A percentile compares a stretch with the other conserved stretches of the same genome.
Conservation (phyloP, 2,329 filamentous ascomycete species). For the Trichothecium sympodiale region DNA sequence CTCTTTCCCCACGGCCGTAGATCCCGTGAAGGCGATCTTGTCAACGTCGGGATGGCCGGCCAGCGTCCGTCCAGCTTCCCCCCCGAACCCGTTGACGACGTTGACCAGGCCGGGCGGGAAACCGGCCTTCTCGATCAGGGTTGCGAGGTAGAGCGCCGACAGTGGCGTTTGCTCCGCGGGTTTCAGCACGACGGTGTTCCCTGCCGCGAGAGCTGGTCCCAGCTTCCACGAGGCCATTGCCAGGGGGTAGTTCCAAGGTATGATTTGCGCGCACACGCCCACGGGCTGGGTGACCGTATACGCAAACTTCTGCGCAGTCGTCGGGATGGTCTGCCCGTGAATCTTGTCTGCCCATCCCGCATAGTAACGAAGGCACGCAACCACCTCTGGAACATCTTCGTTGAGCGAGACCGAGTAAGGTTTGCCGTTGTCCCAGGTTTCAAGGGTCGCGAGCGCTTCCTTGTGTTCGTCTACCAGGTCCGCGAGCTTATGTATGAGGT, state of each 20-base stretch:
- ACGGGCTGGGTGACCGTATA: slow-evolving; percentile 60
- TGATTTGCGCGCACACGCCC: slow-evolving; percentile 57
- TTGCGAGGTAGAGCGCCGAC: slow-evolving; percentile 47
- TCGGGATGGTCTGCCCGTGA: slow-evolving; percentile 57
- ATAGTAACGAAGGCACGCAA: slow-evolving; percentile 48
- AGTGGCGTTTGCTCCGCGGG: slow-evolving; percentile 51
- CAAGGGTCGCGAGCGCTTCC: slow-evolving; percentile 35
- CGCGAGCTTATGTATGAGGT: slow-evolving; percentile 59
- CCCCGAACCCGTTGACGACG: slow-evolving; percentile 55
- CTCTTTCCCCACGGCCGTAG: slow-evolving; percentile 51
- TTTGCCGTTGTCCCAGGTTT: slow-evolving; percentile 74
- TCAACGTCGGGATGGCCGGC: slow-evolving; percentile 52
- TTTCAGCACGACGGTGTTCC: slow-evolving; percentile 49
- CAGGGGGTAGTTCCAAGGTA: slow-evolving; percentile 64
- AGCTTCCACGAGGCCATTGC: slow-evolving; percentile 66
- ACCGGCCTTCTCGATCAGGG: slow-evolving; percentile 54
- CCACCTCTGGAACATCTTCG: slow-evolving; percentile 46
- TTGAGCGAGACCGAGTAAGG: slow-evolving; percentile 55
- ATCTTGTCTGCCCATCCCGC: slow-evolving; percentile 63
- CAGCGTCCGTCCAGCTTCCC: slow-evolving; percentile 52
- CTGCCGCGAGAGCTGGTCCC: slow-evolving; percentile 50
- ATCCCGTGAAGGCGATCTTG: slow-evolving; percentile 65
- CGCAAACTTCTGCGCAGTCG: slow-evolving; percentile 49
- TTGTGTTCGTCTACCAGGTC: slow-evolving; percentile 57
- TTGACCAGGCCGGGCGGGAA: slow-evolving; percentile 66